Conservation (phyloP, 2,329 filamentous ascomycete species). For the Talaromyces atroroseus region DNA sequence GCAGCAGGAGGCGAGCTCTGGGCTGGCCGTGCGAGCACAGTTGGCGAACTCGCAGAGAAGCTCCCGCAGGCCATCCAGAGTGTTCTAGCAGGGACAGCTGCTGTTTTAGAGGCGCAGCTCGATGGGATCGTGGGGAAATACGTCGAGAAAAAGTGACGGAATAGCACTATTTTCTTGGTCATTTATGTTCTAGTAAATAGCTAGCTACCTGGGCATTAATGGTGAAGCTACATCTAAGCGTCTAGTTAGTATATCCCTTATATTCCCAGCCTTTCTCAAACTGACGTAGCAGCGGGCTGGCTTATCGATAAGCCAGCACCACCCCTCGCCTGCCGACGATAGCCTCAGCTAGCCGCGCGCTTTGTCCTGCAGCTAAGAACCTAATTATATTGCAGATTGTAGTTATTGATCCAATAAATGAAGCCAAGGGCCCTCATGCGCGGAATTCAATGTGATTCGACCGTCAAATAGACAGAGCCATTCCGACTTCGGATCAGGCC, state of each 20-base stretch:
- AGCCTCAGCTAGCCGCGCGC: constrained; percentile 1
- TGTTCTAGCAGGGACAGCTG: constrained; percentile 53
- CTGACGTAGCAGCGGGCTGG: no score
- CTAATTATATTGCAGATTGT: no score
- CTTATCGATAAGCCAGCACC: background rate
- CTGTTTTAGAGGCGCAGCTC: constrained; percentile 58
- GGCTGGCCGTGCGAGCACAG: constrained; percentile 54
- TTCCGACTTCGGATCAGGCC: background rate
- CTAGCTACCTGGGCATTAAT: no score
- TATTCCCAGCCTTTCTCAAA: no score
- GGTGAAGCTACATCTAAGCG: no score
- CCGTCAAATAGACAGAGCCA: background rate
- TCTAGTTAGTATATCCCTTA: no score
- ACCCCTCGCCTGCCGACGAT: background rate
- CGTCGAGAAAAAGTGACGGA: constrained; percentile 15
- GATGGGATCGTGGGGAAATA: constrained; percentile 54
- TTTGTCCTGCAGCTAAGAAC: no score
- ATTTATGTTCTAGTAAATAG: background rate
- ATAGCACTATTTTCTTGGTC: background rate
- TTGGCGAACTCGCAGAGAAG: constrained; percentile 49
- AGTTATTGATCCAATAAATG: background rate
- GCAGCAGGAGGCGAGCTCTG: constrained; percentile 58
- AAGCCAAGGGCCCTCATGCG: background rate
- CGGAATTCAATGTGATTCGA: background rate
- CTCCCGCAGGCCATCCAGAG: constrained; percentile 55